A percentile compares a stretch with the other conserved stretches of the same genome.
These are phyloP conservation scores for Calocybe gangraenosa DNA, from an alignment of 768 basidiomycete genomes.

Conservation along the genomic window DNA sequence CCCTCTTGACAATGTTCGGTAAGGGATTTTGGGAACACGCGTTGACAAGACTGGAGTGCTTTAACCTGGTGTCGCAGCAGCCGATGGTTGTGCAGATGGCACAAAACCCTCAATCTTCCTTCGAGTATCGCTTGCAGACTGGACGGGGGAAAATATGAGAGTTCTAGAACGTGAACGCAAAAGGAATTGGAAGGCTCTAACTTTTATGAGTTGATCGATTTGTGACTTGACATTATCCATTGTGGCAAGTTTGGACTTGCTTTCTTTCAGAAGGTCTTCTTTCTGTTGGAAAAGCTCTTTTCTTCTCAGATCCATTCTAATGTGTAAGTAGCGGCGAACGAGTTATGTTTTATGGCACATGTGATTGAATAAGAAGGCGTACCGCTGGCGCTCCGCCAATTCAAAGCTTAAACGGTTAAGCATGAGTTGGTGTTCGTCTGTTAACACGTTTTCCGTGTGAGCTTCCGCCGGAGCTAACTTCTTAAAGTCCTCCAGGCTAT, in stretches of 20 bases:
- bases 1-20: not conserved
- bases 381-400: slow-evolving; percentile 86
- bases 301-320: slow-evolving; percentile 67
- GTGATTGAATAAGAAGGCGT: slow-evolving; percentile 17
- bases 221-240: slow-evolving; percentile 78
- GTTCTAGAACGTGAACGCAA: slow-evolving; percentile 6
- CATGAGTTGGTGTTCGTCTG: slow-evolving; percentile 81
- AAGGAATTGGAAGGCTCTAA: slow-evolving; percentile 19
- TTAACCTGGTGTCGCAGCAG: slow-evolving; percentile 12
- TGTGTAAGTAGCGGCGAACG: not conserved
- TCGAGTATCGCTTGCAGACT: slow-evolving; percentile 71
- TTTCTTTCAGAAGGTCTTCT: slow-evolving; percentile 77
- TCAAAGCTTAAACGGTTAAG: slow-evolving; percentile 85
- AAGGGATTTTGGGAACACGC: no score
- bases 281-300: slow-evolving; percentile 68
- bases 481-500: slow-evolving; percentile 65
- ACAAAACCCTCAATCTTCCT: slow-evolving; percentile 73
- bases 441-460: slow-evolving; percentile 53
- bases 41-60: not conserved
- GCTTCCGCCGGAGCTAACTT: slow-evolving; percentile 66
- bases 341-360: not conserved
- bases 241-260: slow-evolving; percentile 65
- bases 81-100: slow-evolving; percentile 32
- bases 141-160: slow-evolving; percentile 13
- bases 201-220: slow-evolving; percentile 76